These are phyloP conservation scores for Wickerhamiella azymoides DNA, from an alignment of 805 yeast genomes.

Conservation along the genomic window DNA sequence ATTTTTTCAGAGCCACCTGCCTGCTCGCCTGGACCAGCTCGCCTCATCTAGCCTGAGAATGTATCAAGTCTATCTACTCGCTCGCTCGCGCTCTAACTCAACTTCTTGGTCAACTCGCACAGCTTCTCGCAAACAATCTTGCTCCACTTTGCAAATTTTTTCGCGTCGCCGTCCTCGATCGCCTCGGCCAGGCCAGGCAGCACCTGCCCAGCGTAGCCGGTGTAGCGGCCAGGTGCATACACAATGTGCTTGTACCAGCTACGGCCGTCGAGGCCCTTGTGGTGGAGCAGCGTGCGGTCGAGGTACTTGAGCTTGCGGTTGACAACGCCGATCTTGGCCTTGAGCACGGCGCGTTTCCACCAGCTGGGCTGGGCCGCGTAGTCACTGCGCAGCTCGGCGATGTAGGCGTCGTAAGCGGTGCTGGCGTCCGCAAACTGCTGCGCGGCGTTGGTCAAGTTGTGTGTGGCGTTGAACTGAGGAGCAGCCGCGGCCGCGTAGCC, in stretches of 20 bases:
- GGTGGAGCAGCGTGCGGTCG: slow-evolving; percentile 35
- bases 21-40: no score
- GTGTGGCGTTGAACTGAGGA: slow-evolving; percentile 2
- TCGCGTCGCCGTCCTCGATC: slow-evolving; percentile 33
- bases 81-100: not conserved
- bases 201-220: slow-evolving; percentile 45
- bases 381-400: slow-evolving; percentile 34
- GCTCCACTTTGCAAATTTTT: slow-evolving; percentile 30
- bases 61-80: no score
- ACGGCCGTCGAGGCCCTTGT: slow-evolving; percentile 38
- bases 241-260: slow-evolving; percentile 47
- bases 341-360: slow-evolving; percentile 24
- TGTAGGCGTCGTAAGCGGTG: slow-evolving; percentile 34
- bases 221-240: slow-evolving; percentile 44
- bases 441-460: slow-evolving; percentile 13
- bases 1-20: no score
- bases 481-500: slow-evolving; percentile 23
- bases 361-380: slow-evolving; percentile 62
- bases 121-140: slow-evolving; percentile 20
- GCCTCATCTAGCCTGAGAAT: no score
- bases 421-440: slow-evolving; percentile 24
- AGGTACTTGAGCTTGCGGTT: slow-evolving; percentile 31
- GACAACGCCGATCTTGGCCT: slow-evolving; percentile 19
- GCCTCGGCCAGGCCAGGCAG: slow-evolving; percentile 45
- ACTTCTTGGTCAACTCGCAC: not conserved